Evolutionary conservation across 2,329 filamentous ascomycete genomes (phyloP).

Genomic region (Erysiphe pulchra): DNA sequence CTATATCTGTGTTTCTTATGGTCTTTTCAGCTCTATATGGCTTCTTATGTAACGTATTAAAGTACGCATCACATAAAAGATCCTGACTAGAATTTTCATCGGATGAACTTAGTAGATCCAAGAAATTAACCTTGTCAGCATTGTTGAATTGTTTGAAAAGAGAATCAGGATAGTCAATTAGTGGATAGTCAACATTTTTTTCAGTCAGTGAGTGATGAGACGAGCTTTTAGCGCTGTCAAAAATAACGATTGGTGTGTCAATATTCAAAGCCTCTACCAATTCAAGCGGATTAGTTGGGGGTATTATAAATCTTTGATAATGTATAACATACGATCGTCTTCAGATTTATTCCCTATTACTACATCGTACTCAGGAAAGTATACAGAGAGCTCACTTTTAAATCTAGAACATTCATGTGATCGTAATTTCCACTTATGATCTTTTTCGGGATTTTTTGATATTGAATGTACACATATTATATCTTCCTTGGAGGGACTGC

Average conservation of each 20-base stretch:
- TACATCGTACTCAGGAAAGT: conserved; percentile 87
- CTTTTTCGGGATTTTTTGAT: conserved; percentile 10
- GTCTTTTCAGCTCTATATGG: conserved; percentile 34
- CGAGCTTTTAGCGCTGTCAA: conserved; percentile 23
- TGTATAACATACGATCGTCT: conserved; percentile 37
- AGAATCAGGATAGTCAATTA: conserved; percentile 22
- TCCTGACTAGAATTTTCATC: conserved; percentile 18
- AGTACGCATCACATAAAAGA: conserved; percentile 28
- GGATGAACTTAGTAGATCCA: conserved; percentile 22
- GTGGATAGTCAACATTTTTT: background rate
- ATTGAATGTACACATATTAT: too few relatives aligned
- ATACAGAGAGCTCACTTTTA: conserved; percentile 75
- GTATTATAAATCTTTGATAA: background rate
- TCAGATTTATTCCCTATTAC: conserved; percentile 67
- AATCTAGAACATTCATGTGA: conserved; percentile 66
- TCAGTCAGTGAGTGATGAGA: conserved; percentile 6
- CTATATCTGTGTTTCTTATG: conserved; percentile 37
- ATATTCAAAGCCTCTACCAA: conserved; percentile 40
- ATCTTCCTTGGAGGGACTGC: too few relatives aligned
- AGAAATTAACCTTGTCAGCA: conserved; percentile 28
- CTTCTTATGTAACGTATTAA: conserved; percentile 27
- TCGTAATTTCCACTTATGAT: conserved; percentile 53
- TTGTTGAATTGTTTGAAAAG: conserved; percentile 30
- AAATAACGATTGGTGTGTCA: conserved; percentile 47
- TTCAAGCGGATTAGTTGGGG: conserved; percentile 3